A percentile compares a stretch with the other conserved stretches of the same genome.
Conservation (phyloP, 129 eudicot species). For the Arctium minus region DNA sequence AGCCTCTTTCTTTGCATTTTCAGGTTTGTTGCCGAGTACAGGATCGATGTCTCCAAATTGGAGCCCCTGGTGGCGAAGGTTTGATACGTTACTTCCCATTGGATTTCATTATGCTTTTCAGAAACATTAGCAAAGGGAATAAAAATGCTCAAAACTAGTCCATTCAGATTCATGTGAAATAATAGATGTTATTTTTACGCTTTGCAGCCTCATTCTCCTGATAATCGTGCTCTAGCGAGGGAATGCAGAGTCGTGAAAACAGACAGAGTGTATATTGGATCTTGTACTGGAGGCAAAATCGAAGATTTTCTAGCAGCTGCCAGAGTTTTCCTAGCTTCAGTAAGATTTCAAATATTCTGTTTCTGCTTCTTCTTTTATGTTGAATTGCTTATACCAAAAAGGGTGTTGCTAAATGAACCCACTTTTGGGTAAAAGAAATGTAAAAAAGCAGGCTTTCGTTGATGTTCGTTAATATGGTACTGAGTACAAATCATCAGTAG, state of each 20-base stretch:
- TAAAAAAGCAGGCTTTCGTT: too few relatives aligned
- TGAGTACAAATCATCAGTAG: too few relatives aligned
- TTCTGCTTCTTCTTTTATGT: not conserved
- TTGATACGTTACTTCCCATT: not conserved
- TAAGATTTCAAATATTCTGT: conserved; percentile 20
- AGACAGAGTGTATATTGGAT: conserved; percentile 78
- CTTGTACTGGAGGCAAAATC: conserved; percentile 82
- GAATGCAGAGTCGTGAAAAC: conserved; percentile 83
- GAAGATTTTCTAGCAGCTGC: conserved; percentile 82
- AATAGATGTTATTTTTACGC: not conserved
- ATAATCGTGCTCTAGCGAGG: conserved; percentile 75
- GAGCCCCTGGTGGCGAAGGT: conserved; percentile 85
- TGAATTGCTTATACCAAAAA: not conserved
- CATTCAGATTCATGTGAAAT: not conserved
- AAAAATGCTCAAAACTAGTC: not conserved
- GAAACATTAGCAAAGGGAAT: not conserved
- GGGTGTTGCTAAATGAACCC: too few relatives aligned
- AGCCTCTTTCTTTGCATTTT: not conserved
- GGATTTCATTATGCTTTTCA: not conserved
- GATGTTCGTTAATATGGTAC: too few relatives aligned
- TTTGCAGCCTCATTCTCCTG: conserved; percentile 88
- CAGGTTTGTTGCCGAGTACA: conserved; percentile 57
- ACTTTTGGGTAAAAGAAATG: too few relatives aligned
- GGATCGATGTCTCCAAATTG: conserved; percentile 76
- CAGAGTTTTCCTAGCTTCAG: conserved; percentile 61